These are phyloP conservation scores for Penicillium nordicum DNA, from an alignment of 2,329 filamentous ascomycete genomes.

Conservation along the genomic window DNA sequence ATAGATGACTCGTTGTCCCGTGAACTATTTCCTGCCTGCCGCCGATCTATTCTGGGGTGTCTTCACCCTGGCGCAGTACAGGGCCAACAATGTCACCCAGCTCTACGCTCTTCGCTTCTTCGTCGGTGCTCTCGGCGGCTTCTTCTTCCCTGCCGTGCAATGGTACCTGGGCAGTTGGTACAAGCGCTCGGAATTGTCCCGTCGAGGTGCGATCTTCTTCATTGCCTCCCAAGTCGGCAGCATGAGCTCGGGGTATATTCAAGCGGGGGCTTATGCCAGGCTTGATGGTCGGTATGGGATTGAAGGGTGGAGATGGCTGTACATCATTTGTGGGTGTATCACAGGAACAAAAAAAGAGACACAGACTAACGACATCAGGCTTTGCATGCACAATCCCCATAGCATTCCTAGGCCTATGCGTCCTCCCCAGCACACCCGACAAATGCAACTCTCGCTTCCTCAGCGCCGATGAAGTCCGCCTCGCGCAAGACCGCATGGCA, in stretches of 20 bases:
- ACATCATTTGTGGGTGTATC: constrained; percentile 16
- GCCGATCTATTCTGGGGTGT: constrained; percentile 19
- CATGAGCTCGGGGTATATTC: constrained; percentile 25
- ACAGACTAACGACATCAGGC: constrained; percentile 2
- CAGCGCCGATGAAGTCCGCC: constrained; percentile 14
- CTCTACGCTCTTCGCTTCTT: constrained; percentile 35
- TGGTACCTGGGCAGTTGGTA: constrained; percentile 26
- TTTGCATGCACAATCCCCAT: constrained; percentile 24
- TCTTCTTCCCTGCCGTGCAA: constrained; percentile 30
- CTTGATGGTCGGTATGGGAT: constrained; percentile 17
- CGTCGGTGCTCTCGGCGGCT: constrained; percentile 32
- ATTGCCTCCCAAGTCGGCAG: constrained; percentile 24
- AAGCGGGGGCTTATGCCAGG: constrained; percentile 20
- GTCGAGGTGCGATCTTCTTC: constrained; percentile 24
- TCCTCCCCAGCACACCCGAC: constrained; percentile 22
- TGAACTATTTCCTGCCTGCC: constrained; percentile 19
- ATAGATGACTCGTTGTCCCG: constrained; percentile 20
- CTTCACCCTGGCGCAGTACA: constrained; percentile 18
- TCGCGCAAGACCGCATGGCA: constrained; percentile 22
- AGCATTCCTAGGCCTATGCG: constrained; percentile 19
- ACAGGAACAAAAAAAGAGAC: background rate
- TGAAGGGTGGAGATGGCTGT: constrained; percentile 20
- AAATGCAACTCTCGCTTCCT: constrained; percentile 19
- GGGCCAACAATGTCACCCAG: constrained; percentile 20
- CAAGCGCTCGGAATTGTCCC: constrained; percentile 21